Evolutionary conservation across 2,329 filamentous ascomycete species (phyloP), one percentile per base, ranked within the genome.

Genomic region (Nectriaceae sp.): DNA sequence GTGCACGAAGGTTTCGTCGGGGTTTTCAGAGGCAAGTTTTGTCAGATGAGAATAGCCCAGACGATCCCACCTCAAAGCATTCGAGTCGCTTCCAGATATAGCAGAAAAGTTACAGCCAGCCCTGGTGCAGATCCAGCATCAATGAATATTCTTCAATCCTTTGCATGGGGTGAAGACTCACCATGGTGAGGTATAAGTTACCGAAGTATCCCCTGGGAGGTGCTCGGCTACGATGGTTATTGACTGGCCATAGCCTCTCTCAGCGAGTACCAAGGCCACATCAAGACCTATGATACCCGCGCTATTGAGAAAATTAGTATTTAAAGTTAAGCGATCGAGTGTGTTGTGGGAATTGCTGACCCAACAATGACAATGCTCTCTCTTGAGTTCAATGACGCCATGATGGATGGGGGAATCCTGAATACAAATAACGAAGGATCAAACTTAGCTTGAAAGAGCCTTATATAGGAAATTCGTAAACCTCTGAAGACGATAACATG

Each of bases 61-160:
- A 1, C 60, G 63, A 44, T 75, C 73, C 72, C 72, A 75, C 21
- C 65, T 66, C 36, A 75, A 50, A 0, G 71, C 72, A 40, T 75
- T 74, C 16, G 59, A 50, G 42, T 75, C 70, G 13, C 55, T 66
- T 19, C 71, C 71, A 1, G 72, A 74, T 38, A 75, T 71, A 33
- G 69, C 54, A 1, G 72, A 75, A 53, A 74, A 74, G 53, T 75
- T 75, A 49, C 69, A 72, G 3, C 72, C 72, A 10, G 72, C 72
- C 69, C 71, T 67, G 21, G 4, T n/a, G 8, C 11, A 5, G 8
- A 4, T 52, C 8, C 10, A 15, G 8, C 16, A 42, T 43, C 15
- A 10, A 3, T 20, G 10, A 3, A 2, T 1, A 26, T 16, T 29
- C n/a, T 15, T 10, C 19, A 20, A 15, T 13, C 18, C 3, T 5